phyloP scores from a whole-genome alignment of 441 rosid genomes.

The Francoa sonchifolia region DNA sequence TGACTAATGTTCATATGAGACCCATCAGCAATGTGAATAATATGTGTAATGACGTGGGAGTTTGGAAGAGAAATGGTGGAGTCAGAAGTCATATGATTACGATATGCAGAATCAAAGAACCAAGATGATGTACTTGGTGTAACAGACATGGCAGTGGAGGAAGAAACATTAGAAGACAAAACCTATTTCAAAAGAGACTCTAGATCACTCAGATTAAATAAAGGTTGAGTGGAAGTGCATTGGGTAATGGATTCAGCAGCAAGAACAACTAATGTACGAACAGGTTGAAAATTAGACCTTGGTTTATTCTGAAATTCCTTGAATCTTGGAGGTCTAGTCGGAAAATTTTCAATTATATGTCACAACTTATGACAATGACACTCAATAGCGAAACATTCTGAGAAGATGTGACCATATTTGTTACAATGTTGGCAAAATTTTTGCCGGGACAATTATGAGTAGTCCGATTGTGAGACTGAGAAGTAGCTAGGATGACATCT shows the following conservation, averaged over 20 bases:
- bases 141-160: neutral
- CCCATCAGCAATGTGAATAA: neutral
- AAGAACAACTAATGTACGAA: neutral
- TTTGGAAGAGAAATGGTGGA: neutral
- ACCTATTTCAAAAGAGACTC: neutral
- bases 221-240: neutral
- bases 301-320: neutral
- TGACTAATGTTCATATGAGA: neutral
- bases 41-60: neutral
- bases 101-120: conserved; percentile 8
- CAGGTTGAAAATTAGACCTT: neutral
- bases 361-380: too few species aligned
- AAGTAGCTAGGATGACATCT: neutral
- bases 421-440: neutral
- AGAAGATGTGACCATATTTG: neutral
- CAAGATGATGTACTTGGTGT: neutral
- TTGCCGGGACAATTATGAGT: neutral
- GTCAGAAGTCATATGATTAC: conserved; percentile 10
- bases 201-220: neutral
- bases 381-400: neutral
- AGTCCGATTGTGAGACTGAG: neutral
- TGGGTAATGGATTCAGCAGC: neutral
- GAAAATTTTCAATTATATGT: too few species aligned
- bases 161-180: neutral
- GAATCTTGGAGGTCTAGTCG: too few species aligned